Evolutionary conservation across 495 filamentous ascomycete species (phyloP), one percentile per base, ranked within the genome.

Genomic region (Talaromyces nanjingensis): DNA sequence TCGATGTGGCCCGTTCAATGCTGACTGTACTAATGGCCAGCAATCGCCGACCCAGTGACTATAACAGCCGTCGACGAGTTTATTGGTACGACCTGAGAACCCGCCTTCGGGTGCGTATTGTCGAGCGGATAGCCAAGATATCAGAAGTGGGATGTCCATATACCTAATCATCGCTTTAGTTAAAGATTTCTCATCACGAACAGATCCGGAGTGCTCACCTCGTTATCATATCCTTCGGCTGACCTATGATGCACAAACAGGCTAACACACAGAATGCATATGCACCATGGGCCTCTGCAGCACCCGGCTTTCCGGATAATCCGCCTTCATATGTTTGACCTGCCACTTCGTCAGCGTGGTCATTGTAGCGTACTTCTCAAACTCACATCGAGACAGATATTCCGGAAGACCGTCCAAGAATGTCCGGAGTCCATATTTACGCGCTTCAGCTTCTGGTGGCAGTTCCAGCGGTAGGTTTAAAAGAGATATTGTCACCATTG

Each of bases 61-160:
- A 76, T 98, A 98, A 73, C 94, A 98, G 57, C 93, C 94, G 74
- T 98, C 94, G 24, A 98, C 93, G 7, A 98, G 81, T 75, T 98
- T 98, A 76, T 98, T 97, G n/a, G 94, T 96, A 66, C 94, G 85
- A 64, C 94, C 94, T 16, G 90, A 85, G 68, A 93, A 89, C 12
- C 94, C 94, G 47, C 92, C 96, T 74, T 98, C 94, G 3, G 94
- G 96, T 8, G 84, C 86, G 76, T 93, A 90, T 72, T 98, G 94
- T 62, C 93, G 86, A 39, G 90, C 84, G 39, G 91, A 92, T 22
- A 98, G 82, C 92, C 94, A 98, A 52, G 87, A 86, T 22, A 96
- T 80, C 18, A 98, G 81, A 31, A 84, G 75, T 49, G 86, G 85
- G 54, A 97, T 70, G 73, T 97, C 85, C 67, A 98, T 86, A 72